Evolutionary conservation across 202 grass and related monocot genomes (phyloP), one percentile per base, ranked within the genome.

Genomic region (Setaria italica): DNA sequence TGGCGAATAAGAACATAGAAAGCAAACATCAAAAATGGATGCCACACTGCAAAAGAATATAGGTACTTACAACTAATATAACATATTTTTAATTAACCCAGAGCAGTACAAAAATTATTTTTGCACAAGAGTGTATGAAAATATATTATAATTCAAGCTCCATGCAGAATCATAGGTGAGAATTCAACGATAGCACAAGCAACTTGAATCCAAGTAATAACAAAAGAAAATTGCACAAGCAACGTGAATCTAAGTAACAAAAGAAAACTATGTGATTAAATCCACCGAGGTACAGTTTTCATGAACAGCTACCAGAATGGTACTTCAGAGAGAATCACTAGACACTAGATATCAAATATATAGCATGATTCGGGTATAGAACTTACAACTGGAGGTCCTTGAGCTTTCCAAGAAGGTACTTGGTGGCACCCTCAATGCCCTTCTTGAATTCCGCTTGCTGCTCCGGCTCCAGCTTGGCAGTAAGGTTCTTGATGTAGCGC

Each of bases 331-430:
- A 46, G 43, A 46, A 46, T 46, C 8, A 46, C 6, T 46, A 7
- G 43, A 12, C 11, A 70, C 4, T 70, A 25, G 4, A 25, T 47
- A 7, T 3, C 2, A 21, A 32, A 72, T 2, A 11, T 57, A 11
- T n/a, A 11, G 8, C 15, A 0, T 29, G 2, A n/a, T 13, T 14
- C 2, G 2, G 60, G 6, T 3, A 43, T 9, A 55, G 29, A 68
- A 83, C 95, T 89, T 97, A 97, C 95, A 94, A 94, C 81, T 97
- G 95, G 62, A 97, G 76, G 70, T 97, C 95, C 78, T 91, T 94
- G 60, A 97, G 51, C 84, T 91, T 94, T 30, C 86, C 59, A 62
- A 94, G 84, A 15, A 97, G 76, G 59, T 25, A 92, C 85, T 97
- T 97, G 76, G 92, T 97, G 58, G 95, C 90, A 62, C 51, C 48